Evolutionary conservation across 176 grass and related monocot species (phyloP).

Genomic region (Leersia perrieri): DNA sequence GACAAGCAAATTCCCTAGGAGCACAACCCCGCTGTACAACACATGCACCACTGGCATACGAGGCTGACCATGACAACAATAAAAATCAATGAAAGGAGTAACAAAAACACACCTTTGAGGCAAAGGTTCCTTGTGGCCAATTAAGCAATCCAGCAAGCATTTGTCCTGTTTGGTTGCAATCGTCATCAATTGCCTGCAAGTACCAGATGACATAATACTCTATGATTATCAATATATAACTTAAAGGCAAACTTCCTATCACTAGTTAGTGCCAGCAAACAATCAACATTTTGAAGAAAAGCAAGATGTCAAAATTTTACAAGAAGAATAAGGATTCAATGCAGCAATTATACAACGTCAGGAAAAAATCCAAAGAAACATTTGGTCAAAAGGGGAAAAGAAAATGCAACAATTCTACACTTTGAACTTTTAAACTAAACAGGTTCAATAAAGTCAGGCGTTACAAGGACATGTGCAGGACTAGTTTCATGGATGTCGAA

Average conservation of each 20-base stretch:
- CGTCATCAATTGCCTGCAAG: conserved; percentile 89
- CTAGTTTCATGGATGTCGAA: too few species aligned
- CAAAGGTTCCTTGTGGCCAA: conserved; percentile 93
- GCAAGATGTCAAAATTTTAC: neutral
- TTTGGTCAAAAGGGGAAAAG: too few species aligned
- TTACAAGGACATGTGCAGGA: too few species aligned
- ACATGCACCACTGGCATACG: neutral
- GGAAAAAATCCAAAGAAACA: too few species aligned
- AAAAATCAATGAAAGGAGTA: neutral
- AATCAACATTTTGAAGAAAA: neutral
- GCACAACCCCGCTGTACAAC: neutral
- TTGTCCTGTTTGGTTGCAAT: conserved; percentile 97
- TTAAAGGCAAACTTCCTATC: too few species aligned
- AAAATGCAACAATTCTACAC: too few species aligned
- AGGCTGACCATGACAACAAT: neutral
- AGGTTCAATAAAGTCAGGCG: too few species aligned
- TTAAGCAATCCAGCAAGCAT: conserved; percentile 88
- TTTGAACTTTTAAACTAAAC: too few species aligned
- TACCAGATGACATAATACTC: neutral
- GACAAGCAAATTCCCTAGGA: neutral
- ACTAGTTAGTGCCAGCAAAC: neutral
- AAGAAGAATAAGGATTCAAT: too few species aligned
- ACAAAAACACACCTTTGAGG: conserved; percentile 61
- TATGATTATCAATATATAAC: conserved; percentile 3
- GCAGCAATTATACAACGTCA: too few species aligned